Evolutionary conservation across 2,329 filamentous ascomycete species (phyloP).

Genomic region (Fragosphaeria purpurea): DNA sequence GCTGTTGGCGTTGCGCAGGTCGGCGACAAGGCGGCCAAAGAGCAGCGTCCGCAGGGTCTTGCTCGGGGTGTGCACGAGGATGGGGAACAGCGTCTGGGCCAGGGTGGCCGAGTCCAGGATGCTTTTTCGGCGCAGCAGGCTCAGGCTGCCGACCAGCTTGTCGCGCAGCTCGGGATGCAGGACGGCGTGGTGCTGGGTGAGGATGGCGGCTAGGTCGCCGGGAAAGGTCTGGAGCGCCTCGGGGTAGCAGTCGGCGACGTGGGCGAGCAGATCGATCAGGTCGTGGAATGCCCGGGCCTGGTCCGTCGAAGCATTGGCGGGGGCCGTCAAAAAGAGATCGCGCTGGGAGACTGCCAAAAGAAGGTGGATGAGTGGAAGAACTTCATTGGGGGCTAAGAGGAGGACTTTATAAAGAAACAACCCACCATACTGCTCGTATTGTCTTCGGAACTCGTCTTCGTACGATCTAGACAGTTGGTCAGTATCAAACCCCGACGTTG

Average conservation of each 20-base stretch:
- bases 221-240: conserved; percentile 68
- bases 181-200: conserved; percentile 71
- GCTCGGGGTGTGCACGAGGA: conserved; percentile 77
- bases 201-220: conserved; percentile 68
- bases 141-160: conserved; percentile 86
- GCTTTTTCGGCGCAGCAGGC: conserved; percentile 81
- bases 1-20: conserved; percentile 77
- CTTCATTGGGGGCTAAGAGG: no score
- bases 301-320: conserved; percentile 64
- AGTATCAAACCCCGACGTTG: no score
- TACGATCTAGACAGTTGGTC: conserved; percentile 53
- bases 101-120: conserved; percentile 77
- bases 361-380: background rate
- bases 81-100: conserved; percentile 77
- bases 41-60: conserved; percentile 78
- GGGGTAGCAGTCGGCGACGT: conserved; percentile 89
- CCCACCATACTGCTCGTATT: conserved; percentile 78
- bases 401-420: background rate
- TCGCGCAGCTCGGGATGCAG: conserved; percentile 80
- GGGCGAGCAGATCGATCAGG: conserved; percentile 84
- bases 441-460: conserved; percentile 60
- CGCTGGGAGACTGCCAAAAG: conserved; percentile 48
- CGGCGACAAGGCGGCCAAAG: conserved; percentile 82
- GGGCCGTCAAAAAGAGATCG: conserved; percentile 82
- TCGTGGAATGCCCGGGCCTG: conserved; percentile 80